Conservation (phyloP, 805 yeast genomes). For the Lipomyces chichibuensis region DNA sequence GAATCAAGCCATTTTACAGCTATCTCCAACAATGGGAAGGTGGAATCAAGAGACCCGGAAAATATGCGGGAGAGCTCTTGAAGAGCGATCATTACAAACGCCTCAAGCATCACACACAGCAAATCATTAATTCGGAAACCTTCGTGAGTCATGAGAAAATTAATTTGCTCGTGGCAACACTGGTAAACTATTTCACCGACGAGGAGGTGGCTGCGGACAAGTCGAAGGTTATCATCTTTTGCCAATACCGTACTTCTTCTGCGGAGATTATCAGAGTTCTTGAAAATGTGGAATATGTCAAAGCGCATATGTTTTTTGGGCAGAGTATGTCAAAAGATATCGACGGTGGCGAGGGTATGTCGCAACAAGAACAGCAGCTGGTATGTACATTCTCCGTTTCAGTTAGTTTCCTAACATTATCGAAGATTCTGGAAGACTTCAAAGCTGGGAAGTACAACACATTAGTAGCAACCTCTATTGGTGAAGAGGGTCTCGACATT, state of each 20-base stretch:
- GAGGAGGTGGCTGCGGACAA: slow-evolving; percentile 44
- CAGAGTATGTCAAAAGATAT: slow-evolving; percentile 58
- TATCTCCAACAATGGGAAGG: slow-evolving; percentile 52
- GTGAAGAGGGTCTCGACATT: slow-evolving; percentile 97
- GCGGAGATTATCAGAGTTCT: slow-evolving; percentile 72
- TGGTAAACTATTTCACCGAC: slow-evolving; percentile 37
- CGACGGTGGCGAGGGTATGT: slow-evolving; percentile 82
- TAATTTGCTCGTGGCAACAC: slow-evolving; percentile 19
- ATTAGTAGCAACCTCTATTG: slow-evolving; percentile 93
- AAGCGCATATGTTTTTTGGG: slow-evolving; percentile 90
- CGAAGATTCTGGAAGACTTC: slow-evolving; percentile 59
- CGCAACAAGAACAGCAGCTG: slow-evolving; percentile 82
- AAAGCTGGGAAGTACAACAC: slow-evolving; percentile 73
- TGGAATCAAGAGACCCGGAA: slow-evolving; percentile 18
- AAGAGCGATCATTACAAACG: slow-evolving; percentile 2
- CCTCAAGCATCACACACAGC: slow-evolving; percentile 52
- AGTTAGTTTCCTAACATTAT: not conserved
- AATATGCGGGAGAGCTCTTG: slow-evolving; percentile 11
- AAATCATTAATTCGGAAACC: slow-evolving; percentile 46
- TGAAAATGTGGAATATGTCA: slow-evolving; percentile 48
- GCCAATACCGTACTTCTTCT: slow-evolving; percentile 89
- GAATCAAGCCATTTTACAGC: slow-evolving; percentile 72
- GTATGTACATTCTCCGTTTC: slow-evolving; percentile 41
- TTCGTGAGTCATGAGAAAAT: slow-evolving; percentile 70
- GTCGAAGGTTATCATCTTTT: slow-evolving; percentile 82